Base-by-base conservation (phyloP, 1,284 basidiomycete genomes). In the Volvariella surrecta region DNA sequence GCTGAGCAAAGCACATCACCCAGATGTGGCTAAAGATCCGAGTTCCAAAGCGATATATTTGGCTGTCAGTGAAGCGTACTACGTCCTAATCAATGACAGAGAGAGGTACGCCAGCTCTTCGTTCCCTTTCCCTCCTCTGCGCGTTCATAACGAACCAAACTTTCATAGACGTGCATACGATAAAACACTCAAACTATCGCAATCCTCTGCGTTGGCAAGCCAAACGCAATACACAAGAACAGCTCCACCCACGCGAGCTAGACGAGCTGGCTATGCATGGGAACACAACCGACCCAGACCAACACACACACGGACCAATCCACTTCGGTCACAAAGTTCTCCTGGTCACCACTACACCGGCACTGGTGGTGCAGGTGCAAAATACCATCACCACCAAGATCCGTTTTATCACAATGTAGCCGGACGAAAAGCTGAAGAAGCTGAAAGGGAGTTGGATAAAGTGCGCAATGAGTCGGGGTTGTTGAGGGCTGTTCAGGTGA, bases 1-100 rank as follows among this genome's bases (percentile, higher is more conserved):
- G 68, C 54, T 71, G 44, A 70, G 68, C 57, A 70, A 68, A 52
- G 54, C 54, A 46, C 66, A 70, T 45, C 69, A 71, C 49, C 69
- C 69, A 3, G 69, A 71, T 48, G 58, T 71, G 9, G 63, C 68
- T 2, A 61, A 64, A n/a, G 66, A 70, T 39, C 60, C 62, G 2
- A 50, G 54, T 21, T 68, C 68, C 3, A 57, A 53, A 28, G 58
- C 61, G 8, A 47, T 63, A 2, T 71, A 67, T 45, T 50, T 54
- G 7, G 58, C 59, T 18, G 60, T 64, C 7, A 67, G 61, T 41
- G 67, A 69, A 46, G 69, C 69, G 0, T 71, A 71, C 50, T 49
- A 64, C 4, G 52, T 70, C 1, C 52, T 71, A 4, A 59, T 57
- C 28, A 60, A 70, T 46, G 68, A 70, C 48, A 53, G 67, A 24